Conservation (phyloP, 306 rosid species). For the Coriaria nepalensis region DNA sequence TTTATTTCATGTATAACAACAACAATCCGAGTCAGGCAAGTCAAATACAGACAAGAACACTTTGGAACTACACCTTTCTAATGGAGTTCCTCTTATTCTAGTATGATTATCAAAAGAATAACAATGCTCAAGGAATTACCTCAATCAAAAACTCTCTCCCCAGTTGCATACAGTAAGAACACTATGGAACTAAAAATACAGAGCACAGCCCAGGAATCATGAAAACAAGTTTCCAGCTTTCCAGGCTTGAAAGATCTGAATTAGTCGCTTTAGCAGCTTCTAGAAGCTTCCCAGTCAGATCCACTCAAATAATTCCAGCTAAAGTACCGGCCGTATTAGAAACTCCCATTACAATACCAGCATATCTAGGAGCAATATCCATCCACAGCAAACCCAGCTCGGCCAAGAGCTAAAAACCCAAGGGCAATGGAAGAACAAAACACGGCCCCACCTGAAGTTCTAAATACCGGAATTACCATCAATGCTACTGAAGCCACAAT, state of each 20-base stretch:
- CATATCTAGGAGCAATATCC: conserved; percentile 95
- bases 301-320: conserved; percentile 91
- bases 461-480: conserved; percentile 59
- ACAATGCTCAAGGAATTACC: not conserved
- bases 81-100: no score
- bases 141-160: conserved; percentile 93
- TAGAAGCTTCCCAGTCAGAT: conserved; percentile 72
- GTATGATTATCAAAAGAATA: no score
- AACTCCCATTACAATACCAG: conserved; percentile 96
- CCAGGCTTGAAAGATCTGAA: conserved; percentile 72
- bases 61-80: no score
- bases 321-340: conserved; percentile 91
- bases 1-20: no score
- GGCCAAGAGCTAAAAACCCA: conserved; percentile 91
- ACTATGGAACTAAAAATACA: conserved; percentile 69
- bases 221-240: conserved; percentile 82
- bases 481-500: conserved; percentile 73
- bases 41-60: no score
- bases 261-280: conserved; percentile 66
- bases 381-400: conserved; percentile 98
- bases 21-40: no score
- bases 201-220: conserved; percentile 67
- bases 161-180: conserved; percentile 69
- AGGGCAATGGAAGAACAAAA: conserved; percentile 92
- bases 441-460: conserved; percentile 82